Evolutionary conservation across 2,329 filamentous ascomycete genomes (phyloP).

Genomic region (Calonectria fujianensis): DNA sequence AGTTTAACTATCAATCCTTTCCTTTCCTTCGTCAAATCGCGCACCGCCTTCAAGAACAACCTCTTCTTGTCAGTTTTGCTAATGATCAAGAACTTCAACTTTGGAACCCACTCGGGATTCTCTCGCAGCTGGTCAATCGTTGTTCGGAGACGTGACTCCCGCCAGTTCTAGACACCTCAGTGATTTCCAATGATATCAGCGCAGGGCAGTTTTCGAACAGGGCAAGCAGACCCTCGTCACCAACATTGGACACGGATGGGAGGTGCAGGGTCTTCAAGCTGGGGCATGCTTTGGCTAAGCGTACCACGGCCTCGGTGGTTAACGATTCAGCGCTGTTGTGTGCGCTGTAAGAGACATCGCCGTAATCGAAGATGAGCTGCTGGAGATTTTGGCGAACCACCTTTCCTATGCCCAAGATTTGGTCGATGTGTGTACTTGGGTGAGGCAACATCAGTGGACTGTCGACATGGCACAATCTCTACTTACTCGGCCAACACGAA

Average conservation of each 20-base stretch:
- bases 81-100: slow-evolving; percentile 33
- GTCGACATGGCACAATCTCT: neutral
- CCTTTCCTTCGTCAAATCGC: slow-evolving; percentile 39
- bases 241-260: slow-evolving; percentile 2
- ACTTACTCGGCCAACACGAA: slow-evolving; percentile 44
- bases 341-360: slow-evolving; percentile 38
- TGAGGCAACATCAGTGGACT: slow-evolving; percentile 15
- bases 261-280: slow-evolving; percentile 38
- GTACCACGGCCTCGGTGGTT: slow-evolving; percentile 32
- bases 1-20: slow-evolving; percentile 24
- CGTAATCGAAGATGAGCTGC: slow-evolving; percentile 32
- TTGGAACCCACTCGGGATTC: slow-evolving; percentile 40
- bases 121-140: slow-evolving; percentile 31
- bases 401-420: slow-evolving; percentile 36
- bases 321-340: slow-evolving; percentile 25
- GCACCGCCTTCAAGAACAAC: slow-evolving; percentile 44
- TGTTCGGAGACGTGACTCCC: neutral
- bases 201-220: slow-evolving; percentile 7
- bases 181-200: slow-evolving; percentile 33
- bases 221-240: slow-evolving; percentile 15
- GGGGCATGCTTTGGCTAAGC: slow-evolving; percentile 38
- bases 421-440: slow-evolving; percentile 42
- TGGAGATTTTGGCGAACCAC: slow-evolving; percentile 34
- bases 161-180: neutral
- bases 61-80: neutral